Conservation (phyloP, 1,139 yeast species). For the Tardiomyces blankii region DNA sequence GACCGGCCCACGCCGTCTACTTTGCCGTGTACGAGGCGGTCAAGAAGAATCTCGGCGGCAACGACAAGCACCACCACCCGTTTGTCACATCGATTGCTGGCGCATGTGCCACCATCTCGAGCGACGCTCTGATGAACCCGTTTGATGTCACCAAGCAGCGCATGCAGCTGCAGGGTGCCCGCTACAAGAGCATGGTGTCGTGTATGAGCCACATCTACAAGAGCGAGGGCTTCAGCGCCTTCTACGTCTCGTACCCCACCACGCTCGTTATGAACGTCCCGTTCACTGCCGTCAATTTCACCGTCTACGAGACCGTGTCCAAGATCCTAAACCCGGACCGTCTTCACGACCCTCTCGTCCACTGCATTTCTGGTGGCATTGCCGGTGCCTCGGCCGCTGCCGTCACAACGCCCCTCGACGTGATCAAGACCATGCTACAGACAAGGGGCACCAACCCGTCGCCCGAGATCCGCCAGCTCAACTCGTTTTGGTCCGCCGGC, state of each 20-base stretch:
- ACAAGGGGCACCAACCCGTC: constrained; percentile 34
- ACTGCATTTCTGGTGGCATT: constrained; percentile 87
- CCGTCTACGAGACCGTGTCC: constrained; percentile 79
- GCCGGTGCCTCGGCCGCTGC: constrained; percentile 98
- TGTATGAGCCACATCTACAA: constrained; percentile 42
- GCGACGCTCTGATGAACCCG: constrained; percentile 97
- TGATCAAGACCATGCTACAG: constrained; percentile 85
- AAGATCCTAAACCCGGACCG: constrained; percentile 69
- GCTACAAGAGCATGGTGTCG: constrained; percentile 23
- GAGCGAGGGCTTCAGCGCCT: constrained; percentile 72
- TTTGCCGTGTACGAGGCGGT: constrained; percentile 91
- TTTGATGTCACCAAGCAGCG: constrained; percentile 91
- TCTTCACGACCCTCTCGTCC: constrained; percentile 78
- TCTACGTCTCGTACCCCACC: constrained; percentile 90
- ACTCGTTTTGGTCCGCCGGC: constrained; percentile 66
- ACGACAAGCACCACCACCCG: constrained; percentile 56
- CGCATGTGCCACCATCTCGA: constrained; percentile 85
- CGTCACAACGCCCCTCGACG: constrained; percentile 89
- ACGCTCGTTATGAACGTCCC: constrained; percentile 91
- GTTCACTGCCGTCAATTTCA: constrained; percentile 90
- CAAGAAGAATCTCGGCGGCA: constrained; percentile 41
- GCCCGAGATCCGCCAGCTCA: constrained; percentile 44
- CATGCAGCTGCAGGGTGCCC: constrained; percentile 41
- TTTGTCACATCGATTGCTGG: constrained; percentile 80
- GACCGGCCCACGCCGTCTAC: constrained; percentile 98